A percentile compares a stretch with the other conserved stretches of the same genome.
Evolutionary conservation across 1,284 basidiomycete genomes (phyloP).

Genomic region (Microbotryum intermedium): DNA sequence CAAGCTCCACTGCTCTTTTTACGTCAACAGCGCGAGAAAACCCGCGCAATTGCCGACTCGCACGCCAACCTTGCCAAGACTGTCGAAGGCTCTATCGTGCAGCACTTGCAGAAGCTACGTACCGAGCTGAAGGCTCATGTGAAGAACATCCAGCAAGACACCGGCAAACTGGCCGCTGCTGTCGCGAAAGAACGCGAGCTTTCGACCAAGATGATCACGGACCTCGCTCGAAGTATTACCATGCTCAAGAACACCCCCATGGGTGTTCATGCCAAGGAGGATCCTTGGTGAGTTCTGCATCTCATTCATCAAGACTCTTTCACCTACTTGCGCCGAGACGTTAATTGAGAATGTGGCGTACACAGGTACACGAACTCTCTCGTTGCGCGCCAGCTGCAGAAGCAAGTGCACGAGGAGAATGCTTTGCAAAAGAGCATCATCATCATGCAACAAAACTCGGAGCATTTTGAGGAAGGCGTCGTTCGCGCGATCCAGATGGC

Average conservation of each 20-base stretch:
- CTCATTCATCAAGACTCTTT: background rate
- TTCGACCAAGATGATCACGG: constrained; percentile 77
- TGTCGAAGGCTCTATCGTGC: constrained; percentile 93
- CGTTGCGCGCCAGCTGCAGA: constrained; percentile 79
- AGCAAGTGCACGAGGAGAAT: constrained; percentile 90
- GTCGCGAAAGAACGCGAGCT: constrained; percentile 92
- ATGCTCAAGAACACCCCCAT: constrained; percentile 94
- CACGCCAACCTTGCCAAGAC: constrained; percentile 94
- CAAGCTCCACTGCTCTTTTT: background rate
- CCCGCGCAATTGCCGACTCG: constrained; percentile 86
- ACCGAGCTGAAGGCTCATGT: constrained; percentile 96
- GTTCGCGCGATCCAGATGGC: constrained; percentile 91
- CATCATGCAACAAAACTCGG: constrained; percentile 95
- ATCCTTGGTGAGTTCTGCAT: constrained; percentile 49
- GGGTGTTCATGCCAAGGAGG: constrained; percentile 67
- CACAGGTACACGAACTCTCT: constrained; percentile 60
- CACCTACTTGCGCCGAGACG: background rate
- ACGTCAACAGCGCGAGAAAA: constrained; percentile 58
- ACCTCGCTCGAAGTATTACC: constrained; percentile 78
- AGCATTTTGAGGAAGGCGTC: constrained; percentile 94
- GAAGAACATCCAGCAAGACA: constrained; percentile 50
- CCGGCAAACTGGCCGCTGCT: constrained; percentile 71
- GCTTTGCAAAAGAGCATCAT: constrained; percentile 96
- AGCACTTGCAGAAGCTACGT: constrained; percentile 89
- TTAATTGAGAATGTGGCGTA: background rate